Evolutionary conservation across 169 alveolate genomes (phyloP).

Genomic region (Miamiensis avidus): DNA sequence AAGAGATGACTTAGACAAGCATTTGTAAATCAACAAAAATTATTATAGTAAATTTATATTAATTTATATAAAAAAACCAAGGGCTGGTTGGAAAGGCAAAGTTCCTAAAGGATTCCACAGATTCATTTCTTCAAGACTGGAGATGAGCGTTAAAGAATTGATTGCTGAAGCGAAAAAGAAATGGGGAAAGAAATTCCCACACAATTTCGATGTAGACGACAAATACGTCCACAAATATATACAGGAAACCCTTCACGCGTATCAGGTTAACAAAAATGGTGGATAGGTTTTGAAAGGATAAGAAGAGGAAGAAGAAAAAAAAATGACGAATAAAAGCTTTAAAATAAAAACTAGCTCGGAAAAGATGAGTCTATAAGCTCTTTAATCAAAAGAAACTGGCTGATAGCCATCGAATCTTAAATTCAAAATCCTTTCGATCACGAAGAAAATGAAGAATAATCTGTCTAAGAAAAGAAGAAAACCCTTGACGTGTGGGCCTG

Average conservation of each 20-base stretch:
- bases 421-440: background rate
- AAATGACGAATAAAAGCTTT: background rate
- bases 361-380: no score
- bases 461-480: background rate
- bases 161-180: background rate
- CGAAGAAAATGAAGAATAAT: background rate
- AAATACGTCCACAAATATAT: conserved; percentile 17
- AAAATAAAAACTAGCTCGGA: background rate
- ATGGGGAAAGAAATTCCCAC: conserved; percentile 22
- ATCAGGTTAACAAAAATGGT: background rate
- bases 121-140: conserved; percentile 7
- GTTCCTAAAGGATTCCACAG: conserved; percentile 26
- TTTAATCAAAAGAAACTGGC: background rate
- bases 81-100: conserved; percentile 26
- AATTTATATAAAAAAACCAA: no score
- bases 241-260: background rate
- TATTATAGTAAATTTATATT: no score
- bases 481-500: background rate
- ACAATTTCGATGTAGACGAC: conserved; percentile 1
- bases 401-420: background rate
- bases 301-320: background rate
- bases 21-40: conserved; percentile 6
- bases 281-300: no score
- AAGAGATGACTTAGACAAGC: conserved; percentile 11
- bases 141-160: background rate